Evolutionary conservation across 257 asterid species (phyloP), one percentile per base, ranked within the genome.

Genomic region (Solanum sparsipilum): DNA sequence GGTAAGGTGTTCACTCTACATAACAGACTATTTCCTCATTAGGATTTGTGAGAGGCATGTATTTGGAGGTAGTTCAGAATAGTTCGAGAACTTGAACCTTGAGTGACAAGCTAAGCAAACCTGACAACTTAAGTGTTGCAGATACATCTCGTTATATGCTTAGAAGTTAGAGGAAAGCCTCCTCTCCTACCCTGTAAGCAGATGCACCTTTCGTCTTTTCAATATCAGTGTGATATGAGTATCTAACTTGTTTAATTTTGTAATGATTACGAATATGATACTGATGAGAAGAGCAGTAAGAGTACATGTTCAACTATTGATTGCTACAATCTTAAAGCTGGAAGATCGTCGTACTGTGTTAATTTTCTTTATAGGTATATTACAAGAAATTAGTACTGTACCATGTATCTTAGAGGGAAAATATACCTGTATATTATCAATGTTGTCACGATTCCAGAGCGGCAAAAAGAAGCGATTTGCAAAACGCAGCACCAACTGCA

Each of bases 401-500:
- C 27, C 31, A 29, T 29, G 31, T 82, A 82, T 29, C 70, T 18
- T 29, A 82, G 27, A 82, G 1, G 31, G 46, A 31, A 72, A 68
- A 92, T 88, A 29, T 72, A 93, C 99, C 99, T 97, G 99, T 72
- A 97, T 98, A 88, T 95, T 97, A 35, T 91, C 95, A 88, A 97
- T 95, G 92, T 97, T 94, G 89, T 97, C 99, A 75, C 98, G 99
- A 84, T 97, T 97, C 99, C 99, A 97, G 67, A 97, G 98, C 39
- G 99, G 99, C 86, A 96, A 84, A 89, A 97, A 96, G 84, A 97
- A 90, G 88, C 99, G 99, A 91, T 97, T 97, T 16, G 99, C 99
- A 88, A 97, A 97, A 86, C 99, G 99, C 82, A 97, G 99, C 48
- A 97, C 99, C 95, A 97, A 88, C 99, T 97, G 97, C 93, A 92